Conservation (phyloP, 805 yeast genomes). For the Diddensiella transvaalensis region DNA sequence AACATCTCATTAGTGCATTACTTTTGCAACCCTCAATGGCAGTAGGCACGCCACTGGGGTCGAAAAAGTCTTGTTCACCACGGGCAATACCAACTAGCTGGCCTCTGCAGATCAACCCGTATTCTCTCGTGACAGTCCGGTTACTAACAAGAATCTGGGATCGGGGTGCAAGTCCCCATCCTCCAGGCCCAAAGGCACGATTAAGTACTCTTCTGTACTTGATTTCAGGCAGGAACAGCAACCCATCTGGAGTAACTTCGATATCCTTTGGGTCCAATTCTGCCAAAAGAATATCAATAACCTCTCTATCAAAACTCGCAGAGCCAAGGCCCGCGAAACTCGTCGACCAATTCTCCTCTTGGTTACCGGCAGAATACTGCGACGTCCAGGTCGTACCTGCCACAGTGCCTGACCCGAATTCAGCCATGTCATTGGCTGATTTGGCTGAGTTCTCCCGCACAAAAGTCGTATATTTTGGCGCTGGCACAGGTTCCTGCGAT, state of each 20-base stretch:
- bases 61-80: constrained; percentile 93
- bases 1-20: constrained; percentile 95
- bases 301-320: constrained; percentile 63
- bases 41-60: constrained; percentile 82
- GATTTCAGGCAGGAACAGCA: constrained; percentile 89
- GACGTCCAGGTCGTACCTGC: neutral
- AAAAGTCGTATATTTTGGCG: neutral
- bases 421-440: neutral
- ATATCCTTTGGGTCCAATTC: constrained; percentile 68
- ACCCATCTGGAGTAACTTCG: constrained; percentile 94
- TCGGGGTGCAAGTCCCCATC: constrained; percentile 97
- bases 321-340: constrained; percentile 85
- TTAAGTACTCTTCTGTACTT: constrained; percentile 88
- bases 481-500: neutral
- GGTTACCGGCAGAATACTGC: neutral
- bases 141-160: constrained; percentile 76
- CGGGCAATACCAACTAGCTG: constrained; percentile 86
- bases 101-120: constrained; percentile 82
- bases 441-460: neutral
- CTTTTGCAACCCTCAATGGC: constrained; percentile 97
- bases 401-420: neutral
- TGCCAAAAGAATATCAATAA: constrained; percentile 57
- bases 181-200: constrained; percentile 95
- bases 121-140: constrained; percentile 79
- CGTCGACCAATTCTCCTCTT: constrained; percentile 64